These are phyloP conservation scores for Grifola frondosa DNA, from an alignment of 1,284 basidiomycete genomes.

Conservation along the genomic window DNA sequence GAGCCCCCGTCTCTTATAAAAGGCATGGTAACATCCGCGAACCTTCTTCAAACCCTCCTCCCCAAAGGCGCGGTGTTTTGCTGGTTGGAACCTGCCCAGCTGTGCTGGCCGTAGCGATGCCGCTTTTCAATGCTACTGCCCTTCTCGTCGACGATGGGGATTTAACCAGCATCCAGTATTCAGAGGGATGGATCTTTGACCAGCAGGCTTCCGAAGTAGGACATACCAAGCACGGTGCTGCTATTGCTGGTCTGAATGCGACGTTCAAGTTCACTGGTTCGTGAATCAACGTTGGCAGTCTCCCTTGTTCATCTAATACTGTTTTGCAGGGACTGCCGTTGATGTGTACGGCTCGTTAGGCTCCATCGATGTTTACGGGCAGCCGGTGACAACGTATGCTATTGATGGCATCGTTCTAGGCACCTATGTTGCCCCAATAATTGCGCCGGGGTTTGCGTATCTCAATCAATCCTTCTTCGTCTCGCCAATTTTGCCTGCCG, in stretches of 20 bases:
- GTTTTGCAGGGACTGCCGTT: slow-evolving; percentile 13
- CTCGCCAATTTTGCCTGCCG: slow-evolving; percentile 9
- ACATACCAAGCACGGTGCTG: slow-evolving; percentile 8
- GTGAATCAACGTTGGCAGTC: background rate
- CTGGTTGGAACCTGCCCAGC: too few relatives aligned
- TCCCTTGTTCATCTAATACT: background rate
- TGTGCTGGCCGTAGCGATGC: too few relatives aligned
- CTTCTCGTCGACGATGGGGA: slow-evolving; percentile 4
- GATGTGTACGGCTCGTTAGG: slow-evolving; percentile 15
- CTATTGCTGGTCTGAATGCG: background rate
- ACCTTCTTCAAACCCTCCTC: too few relatives aligned
- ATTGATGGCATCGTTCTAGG: slow-evolving; percentile 12
- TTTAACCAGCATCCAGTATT: slow-evolving; percentile 2
- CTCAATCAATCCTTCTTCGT: slow-evolving; percentile 14
- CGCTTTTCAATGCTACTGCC: too few relatives aligned
- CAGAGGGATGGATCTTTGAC: slow-evolving; percentile 9
- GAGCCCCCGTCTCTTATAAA: too few relatives aligned
- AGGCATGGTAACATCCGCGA: too few relatives aligned
- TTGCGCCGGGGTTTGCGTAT: slow-evolving; percentile 3
- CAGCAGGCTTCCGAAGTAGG: slow-evolving; percentile 9
- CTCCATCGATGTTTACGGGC: slow-evolving; percentile 13
- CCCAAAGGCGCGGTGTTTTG: too few relatives aligned
- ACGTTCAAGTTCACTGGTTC: slow-evolving; percentile 6
- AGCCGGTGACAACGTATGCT: slow-evolving; percentile 12
- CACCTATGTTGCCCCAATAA: slow-evolving; percentile 6